A percentile compares a stretch with the other conserved stretches of the same genome.
These are phyloP conservation scores for Furcasterigmium sp. DNA, from an alignment of 2,329 filamentous ascomycete genomes.

Conservation along the genomic window DNA sequence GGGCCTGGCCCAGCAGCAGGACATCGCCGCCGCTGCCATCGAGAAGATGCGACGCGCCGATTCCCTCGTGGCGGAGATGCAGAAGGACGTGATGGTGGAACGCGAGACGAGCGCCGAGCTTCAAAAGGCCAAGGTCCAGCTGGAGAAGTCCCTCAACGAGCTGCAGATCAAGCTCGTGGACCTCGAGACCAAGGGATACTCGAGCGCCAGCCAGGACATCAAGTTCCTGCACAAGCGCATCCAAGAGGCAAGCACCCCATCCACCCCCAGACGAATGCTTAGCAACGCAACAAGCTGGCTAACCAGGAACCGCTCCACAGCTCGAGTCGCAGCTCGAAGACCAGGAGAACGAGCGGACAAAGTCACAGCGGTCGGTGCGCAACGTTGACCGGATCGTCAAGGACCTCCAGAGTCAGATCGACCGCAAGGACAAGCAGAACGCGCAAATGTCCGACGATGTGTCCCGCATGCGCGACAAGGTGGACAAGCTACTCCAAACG, in stretches of 20 bases:
- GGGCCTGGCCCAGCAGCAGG: conserved; percentile 84
- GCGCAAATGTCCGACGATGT: conserved; percentile 78
- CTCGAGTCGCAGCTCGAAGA: conserved; percentile 83
- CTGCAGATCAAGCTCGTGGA: conserved; percentile 86
- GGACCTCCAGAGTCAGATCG: conserved; percentile 86
- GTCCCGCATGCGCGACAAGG: conserved; percentile 79
- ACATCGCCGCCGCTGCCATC: conserved; percentile 83
- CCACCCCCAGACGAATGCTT: conserved; percentile 1
- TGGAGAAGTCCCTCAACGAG: conserved; percentile 90
- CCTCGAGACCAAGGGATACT: conserved; percentile 95
- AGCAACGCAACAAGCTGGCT: conserved; percentile 3
- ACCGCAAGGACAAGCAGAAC: conserved; percentile 87
- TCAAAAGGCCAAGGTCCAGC: conserved; percentile 80
- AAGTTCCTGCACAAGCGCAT: conserved; percentile 91
- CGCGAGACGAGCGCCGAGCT: conserved; percentile 76
- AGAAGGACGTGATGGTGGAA: conserved; percentile 86
- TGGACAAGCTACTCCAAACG: conserved; percentile 79
- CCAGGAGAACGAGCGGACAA: conserved; percentile 71
- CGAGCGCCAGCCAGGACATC: conserved; percentile 88
- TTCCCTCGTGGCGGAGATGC: conserved; percentile 78
- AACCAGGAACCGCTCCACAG: conserved; percentile 40
- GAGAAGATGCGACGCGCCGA: conserved; percentile 97
- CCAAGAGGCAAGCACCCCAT: conserved; percentile 87
- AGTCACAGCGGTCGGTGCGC: conserved; percentile 80
- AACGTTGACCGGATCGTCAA: conserved; percentile 93